Evolutionary conservation across 2,329 filamentous ascomycete species (phyloP), one percentile per base, ranked within the genome.

Genomic region (Fusarium acutatum): DNA sequence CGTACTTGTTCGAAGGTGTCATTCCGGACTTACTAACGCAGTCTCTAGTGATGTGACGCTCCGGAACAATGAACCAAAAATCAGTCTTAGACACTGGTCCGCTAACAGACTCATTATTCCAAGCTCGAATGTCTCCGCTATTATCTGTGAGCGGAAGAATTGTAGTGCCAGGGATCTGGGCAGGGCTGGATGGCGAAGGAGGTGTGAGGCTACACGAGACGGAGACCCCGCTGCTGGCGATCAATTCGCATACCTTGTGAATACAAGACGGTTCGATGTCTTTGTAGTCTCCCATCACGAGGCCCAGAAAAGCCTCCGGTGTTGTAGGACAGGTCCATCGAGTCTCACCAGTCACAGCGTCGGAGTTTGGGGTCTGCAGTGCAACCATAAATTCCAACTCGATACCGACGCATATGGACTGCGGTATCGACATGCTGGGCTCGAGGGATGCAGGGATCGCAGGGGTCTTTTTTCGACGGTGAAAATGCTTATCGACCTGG

Each of bases 341-440:
- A 57, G 37, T 41, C 28, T 71, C 59, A 34, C 52, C 35, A 54
- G 28, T n/a, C 53, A 32, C 50, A 38, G 34, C 47, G 26, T 60
- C 49, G 47, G 70, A 58, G 34, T 61, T 40, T 30, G 46, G 26
- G 18, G 50, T 44, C 56, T 69, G 67, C 32, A 78, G 67, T 35
- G 74, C 72, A 43, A 77, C 71, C 54, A 80, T 66, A 41, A 79
- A 79, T 60, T 80, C 78, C 28, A 80, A 50, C 72, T 80, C 78
- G 30, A 80, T 59, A 15, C 78, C 78, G 20, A 79, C 38, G 11
- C 63, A 72, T 46, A 78, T 50, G 9, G 72, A 72, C 17, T 53
- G 14, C 22, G 60, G 63, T 22, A 38, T 40, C 28, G 35, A 5
- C 74, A 76, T 68, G 26, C 18, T 46, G 43, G 44, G 30, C n/a